These are phyloP conservation scores for Arxiozyma slooffiae DNA, from an alignment of 1,139 yeast species.

Conservation along the genomic window DNA sequence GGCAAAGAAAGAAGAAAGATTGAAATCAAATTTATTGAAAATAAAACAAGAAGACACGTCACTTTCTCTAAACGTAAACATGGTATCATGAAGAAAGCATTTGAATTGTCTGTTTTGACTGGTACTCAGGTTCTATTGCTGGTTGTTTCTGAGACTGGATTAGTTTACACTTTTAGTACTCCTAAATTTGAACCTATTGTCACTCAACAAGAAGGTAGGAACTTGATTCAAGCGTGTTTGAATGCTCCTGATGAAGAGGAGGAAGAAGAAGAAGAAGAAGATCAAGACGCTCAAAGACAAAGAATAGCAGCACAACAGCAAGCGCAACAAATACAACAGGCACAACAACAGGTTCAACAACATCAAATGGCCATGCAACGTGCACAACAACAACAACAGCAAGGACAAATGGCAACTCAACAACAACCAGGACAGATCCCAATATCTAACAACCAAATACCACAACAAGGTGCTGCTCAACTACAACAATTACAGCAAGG, in stretches of 20 bases:
- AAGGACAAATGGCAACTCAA: conserved; percentile 35
- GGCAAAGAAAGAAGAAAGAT: conserved; percentile 76
- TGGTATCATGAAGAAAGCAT: conserved; percentile 98
- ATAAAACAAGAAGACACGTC: conserved; percentile 93
- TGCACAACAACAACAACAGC: conserved; percentile 15
- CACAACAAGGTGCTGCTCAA: background rate
- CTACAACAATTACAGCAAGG: conserved; percentile 3
- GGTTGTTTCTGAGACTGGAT: conserved; percentile 93
- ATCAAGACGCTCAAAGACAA: conserved; percentile 2
- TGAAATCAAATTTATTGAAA: conserved; percentile 93
- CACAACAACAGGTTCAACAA: conserved; percentile 11
- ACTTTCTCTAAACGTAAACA: conserved; percentile 96
- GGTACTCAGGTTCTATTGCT: conserved; percentile 91
- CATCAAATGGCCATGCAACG: conserved; percentile 28
- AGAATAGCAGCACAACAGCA: conserved; percentile 13
- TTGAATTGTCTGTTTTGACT: conserved; percentile 87
- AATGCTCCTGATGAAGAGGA: conserved; percentile 69
- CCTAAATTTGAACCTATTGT: conserved; percentile 96
- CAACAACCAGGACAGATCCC: background rate
- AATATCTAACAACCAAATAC: background rate
- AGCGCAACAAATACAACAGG: conserved; percentile 24
- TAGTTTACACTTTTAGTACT: conserved; percentile 96
- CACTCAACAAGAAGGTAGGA: conserved; percentile 93
- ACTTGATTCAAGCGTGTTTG: conserved; percentile 89
- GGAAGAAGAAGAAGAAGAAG: conserved; percentile 41